Evolutionary conservation across 768 basidiomycete genomes (phyloP).

Genomic region (Suillus sp.): DNA sequence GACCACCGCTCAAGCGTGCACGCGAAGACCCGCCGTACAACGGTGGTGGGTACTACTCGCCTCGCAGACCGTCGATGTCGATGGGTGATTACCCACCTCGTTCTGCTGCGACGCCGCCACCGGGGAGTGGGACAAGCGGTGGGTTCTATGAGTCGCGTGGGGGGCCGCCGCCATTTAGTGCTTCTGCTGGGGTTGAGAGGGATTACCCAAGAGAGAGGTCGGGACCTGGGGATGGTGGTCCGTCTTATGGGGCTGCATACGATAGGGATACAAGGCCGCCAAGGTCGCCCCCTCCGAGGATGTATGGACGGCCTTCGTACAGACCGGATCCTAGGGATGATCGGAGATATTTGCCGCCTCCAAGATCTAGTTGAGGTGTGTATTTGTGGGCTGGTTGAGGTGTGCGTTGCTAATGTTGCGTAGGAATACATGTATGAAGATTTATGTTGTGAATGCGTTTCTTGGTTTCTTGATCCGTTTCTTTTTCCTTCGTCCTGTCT

Average conservation of each 20-base stretch:
- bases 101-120: constrained; percentile 29
- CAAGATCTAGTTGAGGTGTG: constrained; percentile 11
- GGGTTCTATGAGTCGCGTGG: constrained; percentile 36
- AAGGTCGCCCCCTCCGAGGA: constrained; percentile 20
- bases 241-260: constrained; percentile 37
- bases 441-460: not conserved
- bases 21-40: constrained; percentile 43
- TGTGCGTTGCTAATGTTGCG: not conserved
- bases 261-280: constrained; percentile 38
- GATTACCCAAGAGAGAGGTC: constrained; percentile 34
- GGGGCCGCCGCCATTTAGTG: constrained; percentile 18
- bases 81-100: constrained; percentile 27
- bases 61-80: constrained; percentile 25
- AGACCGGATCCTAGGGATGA: constrained; percentile 37
- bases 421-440: not conserved
- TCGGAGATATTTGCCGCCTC: constrained; percentile 38
- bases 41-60: constrained; percentile 35
- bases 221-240: constrained; percentile 22
- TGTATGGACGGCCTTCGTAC: constrained; percentile 20
- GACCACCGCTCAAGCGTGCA: constrained; percentile 48
- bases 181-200: constrained; percentile 34
- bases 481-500: too few species aligned
- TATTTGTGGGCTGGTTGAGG: not conserved
- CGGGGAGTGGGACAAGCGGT: constrained; percentile 22
- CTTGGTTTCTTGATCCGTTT: not conserved